Base-by-base conservation (phyloP, 2,329 filamentous ascomycete genomes). In the Colletotrichum paranaense region DNA sequence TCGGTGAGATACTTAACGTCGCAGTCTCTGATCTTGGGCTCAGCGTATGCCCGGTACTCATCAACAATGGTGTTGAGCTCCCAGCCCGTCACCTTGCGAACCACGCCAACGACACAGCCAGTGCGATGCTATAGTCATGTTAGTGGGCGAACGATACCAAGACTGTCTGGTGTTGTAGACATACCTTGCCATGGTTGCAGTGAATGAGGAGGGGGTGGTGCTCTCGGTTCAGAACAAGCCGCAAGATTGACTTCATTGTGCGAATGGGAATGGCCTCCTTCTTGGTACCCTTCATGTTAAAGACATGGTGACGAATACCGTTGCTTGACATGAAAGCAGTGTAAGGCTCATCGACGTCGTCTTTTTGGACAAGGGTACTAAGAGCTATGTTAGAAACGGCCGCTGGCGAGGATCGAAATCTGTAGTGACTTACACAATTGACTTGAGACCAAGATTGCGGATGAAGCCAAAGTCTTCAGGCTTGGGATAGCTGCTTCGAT, bases 281-380 rank as follows among this genome's bases (percentile, higher is more conserved):
- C 82, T 98, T 98, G 76, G 97, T 98, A n/a, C 95, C 93, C 74
- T 92, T 90, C 86, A 98, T 93, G 76, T 92, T 89, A 78, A 97
- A 92, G 55, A 94, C 87, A 76, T 91, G 86, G 77, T 97, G 94
- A 57, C 88, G 88, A 78, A 98, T 96, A 74, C 87, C 87, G 76
- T 93, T 90, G 5, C 85, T 81, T 49, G 86, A 80, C 76, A 97
- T 89, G 79, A 97, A 98, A 3, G 83, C 79, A 26, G 85, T 79
- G 65, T 90, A 89, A 0, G 86, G 87, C 3, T 86, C 81, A 9
- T 86, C 83, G 4, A 86, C 83, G 19, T 89, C 86, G 4, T 92
- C 90, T 75, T 91, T 92, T 57, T 89, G 87, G 59, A 93, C 91
- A 38, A 93, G 83, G 1, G 91, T 92, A 30, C 90, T 92, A 65